Conservation (phyloP, 2,329 filamentous ascomycete genomes). For the Septoria petroselini region DNA sequence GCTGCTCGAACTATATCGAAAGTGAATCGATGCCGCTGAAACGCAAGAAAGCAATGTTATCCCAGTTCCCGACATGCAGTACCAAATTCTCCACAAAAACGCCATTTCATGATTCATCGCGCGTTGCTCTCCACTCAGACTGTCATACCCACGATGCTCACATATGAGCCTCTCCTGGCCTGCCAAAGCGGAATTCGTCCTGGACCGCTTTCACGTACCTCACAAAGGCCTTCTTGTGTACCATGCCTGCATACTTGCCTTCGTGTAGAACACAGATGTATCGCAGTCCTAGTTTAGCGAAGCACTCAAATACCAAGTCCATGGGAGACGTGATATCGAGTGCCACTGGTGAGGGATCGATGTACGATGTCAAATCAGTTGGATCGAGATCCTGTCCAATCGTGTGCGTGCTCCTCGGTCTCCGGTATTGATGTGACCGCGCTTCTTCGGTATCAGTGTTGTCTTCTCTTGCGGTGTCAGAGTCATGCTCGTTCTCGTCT, state of each 20-base stretch:
- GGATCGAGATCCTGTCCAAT: constrained; percentile 50
- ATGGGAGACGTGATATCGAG: constrained; percentile 87
- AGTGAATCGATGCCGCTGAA: constrained; percentile 1
- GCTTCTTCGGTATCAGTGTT: constrained; percentile 11
- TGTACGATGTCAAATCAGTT: constrained; percentile 84
- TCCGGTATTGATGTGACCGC: background rate
- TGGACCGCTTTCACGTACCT: constrained; percentile 87
- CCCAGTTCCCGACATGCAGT: background rate
- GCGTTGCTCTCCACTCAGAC: constrained; percentile 4
- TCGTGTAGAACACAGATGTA: constrained; percentile 88
- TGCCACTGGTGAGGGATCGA: constrained; percentile 85
- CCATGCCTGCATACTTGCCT: constrained; percentile 83
- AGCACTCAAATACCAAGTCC: constrained; percentile 94
- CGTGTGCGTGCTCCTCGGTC: constrained; percentile 3
- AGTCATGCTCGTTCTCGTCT: constrained; percentile 12
- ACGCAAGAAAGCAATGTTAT: background rate
- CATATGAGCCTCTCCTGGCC: constrained; percentile 8
- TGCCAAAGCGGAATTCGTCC: constrained; percentile 41
- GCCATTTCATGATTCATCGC: constrained; percentile 5
- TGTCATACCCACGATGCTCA: background rate
- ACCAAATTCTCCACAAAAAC: constrained; percentile 1
- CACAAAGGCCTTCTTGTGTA: constrained; percentile 95
- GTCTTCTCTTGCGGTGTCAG: constrained; percentile 17
- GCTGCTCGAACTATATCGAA: background rate
- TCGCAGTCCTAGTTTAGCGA: constrained; percentile 85